Conservation (phyloP, 2,329 filamentous ascomycete species). For the Aphanocladium album region DNA sequence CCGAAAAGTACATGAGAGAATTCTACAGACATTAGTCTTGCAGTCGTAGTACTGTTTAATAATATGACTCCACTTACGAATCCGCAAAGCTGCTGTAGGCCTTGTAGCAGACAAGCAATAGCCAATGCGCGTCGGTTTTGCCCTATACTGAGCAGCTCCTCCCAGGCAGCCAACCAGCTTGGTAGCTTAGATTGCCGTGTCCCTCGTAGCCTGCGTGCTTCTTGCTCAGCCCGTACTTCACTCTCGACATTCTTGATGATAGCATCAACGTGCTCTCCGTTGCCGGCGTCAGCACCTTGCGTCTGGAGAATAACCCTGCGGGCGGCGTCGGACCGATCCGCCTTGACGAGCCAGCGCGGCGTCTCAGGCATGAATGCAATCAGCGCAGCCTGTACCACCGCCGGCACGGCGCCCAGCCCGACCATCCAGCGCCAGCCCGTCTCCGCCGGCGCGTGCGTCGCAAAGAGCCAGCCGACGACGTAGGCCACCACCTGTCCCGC, state of each 20-base stretch:
- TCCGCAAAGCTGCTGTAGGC: conserved; percentile 80
- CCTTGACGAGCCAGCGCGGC: conserved; percentile 78
- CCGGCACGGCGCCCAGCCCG: conserved; percentile 74
- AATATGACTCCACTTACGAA: conserved; percentile 52
- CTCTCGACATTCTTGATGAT: conserved; percentile 66
- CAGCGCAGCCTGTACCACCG: conserved; percentile 62
- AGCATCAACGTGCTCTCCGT: conserved; percentile 45
- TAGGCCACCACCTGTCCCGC: conserved; percentile 87
- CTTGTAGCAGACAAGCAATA: conserved; percentile 84
- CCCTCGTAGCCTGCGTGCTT: conserved; percentile 37
- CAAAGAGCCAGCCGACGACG: conserved; percentile 72
- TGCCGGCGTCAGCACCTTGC: conserved; percentile 46
- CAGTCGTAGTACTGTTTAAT: neutral
- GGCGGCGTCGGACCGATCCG: conserved; percentile 57
- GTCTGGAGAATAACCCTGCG: conserved; percentile 60
- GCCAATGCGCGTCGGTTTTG: conserved; percentile 70
- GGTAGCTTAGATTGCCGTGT: conserved; percentile 22
- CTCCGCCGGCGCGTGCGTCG: conserved; percentile 42
- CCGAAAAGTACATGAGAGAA: conserved; percentile 87
- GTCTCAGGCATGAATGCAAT: conserved; percentile 78
- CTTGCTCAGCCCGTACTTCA: conserved; percentile 68
- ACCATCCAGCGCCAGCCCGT: conserved; percentile 90
- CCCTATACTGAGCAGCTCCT: conserved; percentile 50
- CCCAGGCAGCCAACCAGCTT: conserved; percentile 43
- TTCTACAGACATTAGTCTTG: conserved; percentile 46